Percentiles rank a stretch among this genome's conserved stretches.
Conservation (phyloP, 2,329 filamentous ascomycete species). For the Penicillium carneum region DNA sequence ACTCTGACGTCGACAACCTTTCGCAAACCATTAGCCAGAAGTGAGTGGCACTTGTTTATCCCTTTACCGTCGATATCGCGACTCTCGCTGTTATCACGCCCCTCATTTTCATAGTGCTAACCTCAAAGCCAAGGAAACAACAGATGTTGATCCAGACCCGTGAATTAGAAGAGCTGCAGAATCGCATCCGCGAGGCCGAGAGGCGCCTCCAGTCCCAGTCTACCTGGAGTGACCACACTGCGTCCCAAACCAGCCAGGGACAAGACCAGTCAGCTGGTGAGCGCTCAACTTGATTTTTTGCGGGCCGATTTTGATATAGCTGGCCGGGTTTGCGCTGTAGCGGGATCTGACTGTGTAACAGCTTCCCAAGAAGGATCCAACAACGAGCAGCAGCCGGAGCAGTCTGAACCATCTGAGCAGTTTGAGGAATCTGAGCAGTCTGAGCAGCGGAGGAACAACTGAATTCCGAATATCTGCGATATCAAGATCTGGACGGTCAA, state of each 20-base stretch:
- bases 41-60: constrained; percentile 61
- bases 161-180: constrained; percentile 86
- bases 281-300: constrained; percentile 30
- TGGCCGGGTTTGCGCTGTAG: constrained; percentile 12
- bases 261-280: constrained; percentile 34
- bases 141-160: constrained; percentile 74
- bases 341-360: constrained; percentile 27
- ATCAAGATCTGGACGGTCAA: neutral
- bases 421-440: neutral
- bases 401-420: constrained; percentile 13
- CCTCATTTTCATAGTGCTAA: neutral
- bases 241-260: constrained; percentile 19
- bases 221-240: constrained; percentile 27
- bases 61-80: constrained; percentile 24
- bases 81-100: neutral
- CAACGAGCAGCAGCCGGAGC: constrained; percentile 14
- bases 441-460: constrained; percentile 22
- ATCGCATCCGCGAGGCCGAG: constrained; percentile 83
- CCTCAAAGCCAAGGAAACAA: constrained; percentile 69
- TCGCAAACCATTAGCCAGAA: constrained; percentile 80
- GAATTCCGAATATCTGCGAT: constrained; percentile 7
- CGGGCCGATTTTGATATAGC: constrained; percentile 19
- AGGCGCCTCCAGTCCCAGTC: constrained; percentile 67
- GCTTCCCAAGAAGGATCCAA: constrained; percentile 25
- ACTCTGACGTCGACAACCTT: constrained; percentile 76